A percentile compares a stretch with the other conserved stretches of the same genome.
Conservation (phyloP, 2,329 filamentous ascomycete genomes). For the Scolecobasidium constrictum region DNA sequence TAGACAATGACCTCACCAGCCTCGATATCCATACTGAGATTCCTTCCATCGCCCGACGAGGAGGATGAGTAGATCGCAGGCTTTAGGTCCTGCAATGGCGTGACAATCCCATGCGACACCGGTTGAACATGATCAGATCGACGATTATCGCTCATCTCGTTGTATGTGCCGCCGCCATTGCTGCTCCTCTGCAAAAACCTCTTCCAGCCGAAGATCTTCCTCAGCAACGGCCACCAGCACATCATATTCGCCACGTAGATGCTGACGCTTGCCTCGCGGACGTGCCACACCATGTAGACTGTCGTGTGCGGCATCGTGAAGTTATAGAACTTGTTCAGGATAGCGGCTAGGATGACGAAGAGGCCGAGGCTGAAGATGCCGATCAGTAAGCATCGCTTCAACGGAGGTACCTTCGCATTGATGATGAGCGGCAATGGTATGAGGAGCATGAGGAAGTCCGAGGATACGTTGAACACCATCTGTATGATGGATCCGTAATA, state of each 20-base stretch:
- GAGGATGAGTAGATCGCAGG: not conserved
- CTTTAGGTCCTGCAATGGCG: not conserved
- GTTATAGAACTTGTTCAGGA: slow-evolving; percentile 39
- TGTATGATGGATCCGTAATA: slow-evolving; percentile 12
- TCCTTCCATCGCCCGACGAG: not conserved
- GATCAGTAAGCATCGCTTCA: slow-evolving; percentile 10
- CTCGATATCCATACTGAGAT: not conserved
- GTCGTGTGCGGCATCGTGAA: slow-evolving; percentile 33
- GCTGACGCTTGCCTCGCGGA: slow-evolving; percentile 36
- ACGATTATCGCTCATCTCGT: not conserved
- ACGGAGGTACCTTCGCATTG: slow-evolving; percentile 10
- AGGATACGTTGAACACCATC: slow-evolving; percentile 13
- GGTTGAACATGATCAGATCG: too few species aligned
- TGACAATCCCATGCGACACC: not conserved
- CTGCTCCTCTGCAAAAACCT: slow-evolving; percentile 3
- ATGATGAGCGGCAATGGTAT: slow-evolving; percentile 12
- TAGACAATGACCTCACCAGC: too few species aligned
- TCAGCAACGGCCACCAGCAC: slow-evolving; percentile 36
- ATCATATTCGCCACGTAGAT: slow-evolving; percentile 39
- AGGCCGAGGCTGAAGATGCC: slow-evolving; percentile 35
- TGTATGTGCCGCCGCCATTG: not conserved
- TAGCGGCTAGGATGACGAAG: slow-evolving; percentile 36
- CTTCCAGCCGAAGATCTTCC: slow-evolving; percentile 22
- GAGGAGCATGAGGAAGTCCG: slow-evolving; percentile 12
- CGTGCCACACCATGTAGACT: slow-evolving; percentile 39